Percentiles rank a stretch among this genome's conserved stretches.
Evolutionary conservation across 2,329 filamentous ascomycete species (phyloP).

Genomic region (Juglanconis oblonga): DNA sequence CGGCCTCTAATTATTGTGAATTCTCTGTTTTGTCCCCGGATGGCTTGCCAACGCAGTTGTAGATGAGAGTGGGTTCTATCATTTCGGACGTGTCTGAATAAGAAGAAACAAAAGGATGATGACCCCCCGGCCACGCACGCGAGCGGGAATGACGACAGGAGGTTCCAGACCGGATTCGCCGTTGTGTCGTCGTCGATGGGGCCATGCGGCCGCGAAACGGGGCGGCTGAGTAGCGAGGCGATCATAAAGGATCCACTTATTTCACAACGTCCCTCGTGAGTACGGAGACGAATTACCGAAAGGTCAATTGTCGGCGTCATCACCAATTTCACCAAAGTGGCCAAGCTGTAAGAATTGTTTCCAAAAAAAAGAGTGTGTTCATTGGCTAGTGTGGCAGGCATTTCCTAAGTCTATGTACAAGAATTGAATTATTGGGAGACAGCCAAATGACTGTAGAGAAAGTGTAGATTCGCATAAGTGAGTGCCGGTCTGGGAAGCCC

Average conservation of each 20-base stretch:
- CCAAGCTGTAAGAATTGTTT: neutral
- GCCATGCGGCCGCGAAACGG: neutral
- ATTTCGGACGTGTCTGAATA: too few relatives aligned
- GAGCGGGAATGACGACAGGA: neutral
- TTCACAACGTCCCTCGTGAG: neutral
- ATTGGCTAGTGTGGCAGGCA: neutral
- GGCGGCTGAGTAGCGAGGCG: neutral
- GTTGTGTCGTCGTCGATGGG: neutral
- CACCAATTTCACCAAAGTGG: neutral
- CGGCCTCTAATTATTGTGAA: too few relatives aligned
- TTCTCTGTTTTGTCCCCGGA: too few relatives aligned
- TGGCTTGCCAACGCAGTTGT: too few relatives aligned
- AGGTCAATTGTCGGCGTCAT: neutral
- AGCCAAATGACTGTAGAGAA: conserved; percentile 15
- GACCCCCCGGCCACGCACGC: too few relatives aligned
- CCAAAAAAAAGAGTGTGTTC: neutral
- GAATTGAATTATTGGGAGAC: conserved; percentile 8
- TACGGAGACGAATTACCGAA: neutral
- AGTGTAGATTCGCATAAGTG: conserved; percentile 4
- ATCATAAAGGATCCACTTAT: neutral
- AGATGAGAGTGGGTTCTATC: too few relatives aligned
- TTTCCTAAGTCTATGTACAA: conserved; percentile 6
- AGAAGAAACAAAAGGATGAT: too few relatives aligned
- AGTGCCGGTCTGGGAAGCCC: conserved; percentile 7
- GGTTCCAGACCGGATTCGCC: neutral